phyloP scores from a whole-genome alignment of 2,329 filamentous ascomycete species.

The Eutypa lata region DNA sequence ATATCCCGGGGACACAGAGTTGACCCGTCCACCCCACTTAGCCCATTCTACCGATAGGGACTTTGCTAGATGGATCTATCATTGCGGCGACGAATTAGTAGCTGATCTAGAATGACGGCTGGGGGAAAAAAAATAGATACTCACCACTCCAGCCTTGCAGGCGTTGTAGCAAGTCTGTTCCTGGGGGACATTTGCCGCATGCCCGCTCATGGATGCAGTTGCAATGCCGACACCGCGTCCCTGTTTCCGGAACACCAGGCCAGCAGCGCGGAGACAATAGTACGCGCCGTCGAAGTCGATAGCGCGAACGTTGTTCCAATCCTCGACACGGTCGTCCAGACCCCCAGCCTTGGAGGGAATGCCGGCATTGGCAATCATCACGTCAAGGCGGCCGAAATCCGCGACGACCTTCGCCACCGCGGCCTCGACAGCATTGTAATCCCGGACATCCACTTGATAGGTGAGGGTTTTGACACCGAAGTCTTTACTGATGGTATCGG shows the following conservation, averaged over 20 bases:
- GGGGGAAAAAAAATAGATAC: too few relatives aligned
- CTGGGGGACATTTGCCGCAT: slow-evolving; percentile 25
- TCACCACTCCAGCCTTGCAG: slow-evolving; percentile 12
- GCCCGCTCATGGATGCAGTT: slow-evolving; percentile 33
- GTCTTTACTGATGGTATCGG: slow-evolving; percentile 9
- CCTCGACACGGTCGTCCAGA: slow-evolving; percentile 26
- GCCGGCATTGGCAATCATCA: slow-evolving; percentile 33
- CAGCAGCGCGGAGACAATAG: slow-evolving; percentile 31
- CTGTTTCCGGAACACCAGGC: slow-evolving; percentile 30
- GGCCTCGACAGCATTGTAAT: slow-evolving; percentile 23
- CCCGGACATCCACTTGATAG: slow-evolving; percentile 14
- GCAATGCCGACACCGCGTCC: slow-evolving; percentile 32
- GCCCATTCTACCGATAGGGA: slow-evolving; percentile 31
- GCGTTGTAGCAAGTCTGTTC: slow-evolving; percentile 27
- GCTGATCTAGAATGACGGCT: not conserved
- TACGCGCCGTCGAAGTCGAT: slow-evolving; percentile 32
- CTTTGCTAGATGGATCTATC: slow-evolving; percentile 29
- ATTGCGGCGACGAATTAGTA: not conserved
- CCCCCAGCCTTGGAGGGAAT: slow-evolving; percentile 29
- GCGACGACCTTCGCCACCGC: slow-evolving; percentile 24
- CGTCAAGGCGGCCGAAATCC: slow-evolving; percentile 32
- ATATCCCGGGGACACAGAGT: slow-evolving; percentile 33
- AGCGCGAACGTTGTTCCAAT: slow-evolving; percentile 27
- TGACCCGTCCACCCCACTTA: slow-evolving; percentile 25
- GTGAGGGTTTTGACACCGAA: slow-evolving; percentile 13